These are phyloP conservation scores for Fusarium temperatum DNA, from an alignment of 2,329 filamentous ascomycete genomes.

Conservation along the genomic window DNA sequence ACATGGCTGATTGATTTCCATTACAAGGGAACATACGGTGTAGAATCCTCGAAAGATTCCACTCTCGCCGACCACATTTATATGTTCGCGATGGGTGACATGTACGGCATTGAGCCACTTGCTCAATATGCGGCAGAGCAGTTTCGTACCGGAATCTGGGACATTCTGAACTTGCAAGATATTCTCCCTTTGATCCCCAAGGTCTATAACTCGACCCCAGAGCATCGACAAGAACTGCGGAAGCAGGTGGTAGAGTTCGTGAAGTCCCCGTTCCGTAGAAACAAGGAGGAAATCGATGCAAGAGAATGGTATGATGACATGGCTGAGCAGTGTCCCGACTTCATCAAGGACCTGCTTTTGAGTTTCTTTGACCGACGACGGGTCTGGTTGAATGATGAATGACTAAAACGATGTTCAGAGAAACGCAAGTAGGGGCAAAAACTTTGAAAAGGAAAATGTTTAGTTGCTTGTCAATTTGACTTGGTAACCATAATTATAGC, in stretches of 20 bases:
- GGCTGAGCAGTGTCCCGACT: background rate
- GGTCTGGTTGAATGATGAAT: background rate
- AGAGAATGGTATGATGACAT: background rate
- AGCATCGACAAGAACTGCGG: background rate
- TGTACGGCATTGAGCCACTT: background rate
- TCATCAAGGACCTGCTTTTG: background rate
- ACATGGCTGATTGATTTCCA: constrained; percentile 1
- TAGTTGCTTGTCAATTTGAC: too few relatives aligned
- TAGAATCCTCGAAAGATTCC: background rate
- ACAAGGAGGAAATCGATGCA: background rate
- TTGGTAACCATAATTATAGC: too few relatives aligned
- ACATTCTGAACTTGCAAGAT: background rate
- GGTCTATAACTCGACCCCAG: background rate
- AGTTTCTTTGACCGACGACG: background rate
- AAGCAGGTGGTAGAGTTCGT: background rate
- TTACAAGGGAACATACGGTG: background rate
- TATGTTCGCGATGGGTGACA: constrained; percentile 7
- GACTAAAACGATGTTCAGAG: too few relatives aligned
- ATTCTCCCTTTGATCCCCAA: background rate
- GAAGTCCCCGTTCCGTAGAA: background rate
- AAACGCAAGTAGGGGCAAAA: background rate
- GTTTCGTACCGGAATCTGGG: background rate
- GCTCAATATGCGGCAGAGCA: background rate
- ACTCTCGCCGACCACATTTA: background rate
- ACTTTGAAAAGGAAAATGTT: too few relatives aligned